Evolutionary conservation across 1,284 basidiomycete genomes (phyloP).

Genomic region (Leucoagaricus sp.): DNA sequence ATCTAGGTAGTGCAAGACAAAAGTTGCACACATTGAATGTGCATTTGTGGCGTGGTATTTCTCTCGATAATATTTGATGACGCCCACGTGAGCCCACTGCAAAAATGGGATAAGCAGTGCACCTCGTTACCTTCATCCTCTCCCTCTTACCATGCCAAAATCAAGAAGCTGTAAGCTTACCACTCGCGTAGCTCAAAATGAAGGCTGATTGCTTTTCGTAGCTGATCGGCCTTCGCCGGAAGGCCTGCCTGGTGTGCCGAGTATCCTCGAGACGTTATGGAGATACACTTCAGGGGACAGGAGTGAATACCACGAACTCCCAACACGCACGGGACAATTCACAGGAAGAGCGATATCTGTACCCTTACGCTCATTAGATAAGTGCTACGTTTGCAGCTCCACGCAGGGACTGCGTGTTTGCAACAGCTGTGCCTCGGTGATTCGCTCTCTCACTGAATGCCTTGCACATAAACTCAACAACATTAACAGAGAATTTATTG

Average conservation of each 20-base stretch:
- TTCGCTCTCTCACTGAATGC: not conserved
- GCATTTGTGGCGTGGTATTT: too few species aligned
- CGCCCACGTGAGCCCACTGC: not conserved
- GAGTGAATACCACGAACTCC: not conserved
- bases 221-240: not conserved
- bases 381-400: not conserved
- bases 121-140: not conserved
- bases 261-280: not conserved
- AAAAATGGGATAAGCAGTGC: not conserved
- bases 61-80: not conserved
- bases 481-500: slow-evolving; percentile 6
- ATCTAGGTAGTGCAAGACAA: too few species aligned
- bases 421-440: slow-evolving; percentile 6
- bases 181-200: not conserved
- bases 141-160: not conserved
- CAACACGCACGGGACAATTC: not conserved
- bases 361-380: not conserved
- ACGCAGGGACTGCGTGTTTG: slow-evolving; percentile 4
- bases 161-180: not conserved
- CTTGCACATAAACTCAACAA: not conserved
- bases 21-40: too few species aligned
- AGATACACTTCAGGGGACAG: not conserved
- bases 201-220: not conserved
- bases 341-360: slow-evolving; percentile 1
- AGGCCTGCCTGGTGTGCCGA: not conserved